Evolutionary conservation across 208 protist species (phyloP), one percentile per base, ranked within the genome.

Genomic region (Wallacemonas sp.): DNA sequence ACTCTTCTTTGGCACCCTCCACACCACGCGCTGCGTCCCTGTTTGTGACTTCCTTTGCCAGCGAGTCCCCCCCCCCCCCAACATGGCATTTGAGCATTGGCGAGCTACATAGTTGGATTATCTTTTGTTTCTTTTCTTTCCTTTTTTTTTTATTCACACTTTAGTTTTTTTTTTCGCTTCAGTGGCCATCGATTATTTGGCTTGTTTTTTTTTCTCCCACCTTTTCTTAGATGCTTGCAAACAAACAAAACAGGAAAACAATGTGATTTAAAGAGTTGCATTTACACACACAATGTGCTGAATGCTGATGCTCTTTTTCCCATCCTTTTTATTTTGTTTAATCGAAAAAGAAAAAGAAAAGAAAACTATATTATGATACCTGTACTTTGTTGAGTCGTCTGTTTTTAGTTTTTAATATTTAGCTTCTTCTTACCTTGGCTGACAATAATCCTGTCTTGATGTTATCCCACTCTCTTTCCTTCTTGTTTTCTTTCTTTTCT

Each of bases 401-500:
- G 64, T 55, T 49, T 54, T 26, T 21, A 14, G 33, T 51, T 68
- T 36, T 56, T 44, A 49, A 1, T 39, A 1, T 47, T 30, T 28
- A 27, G 45, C 44, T 9, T 53, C 54, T 56, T 30, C 3, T 39
- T 21, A 24, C 36, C 39, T 60, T 47, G n/a, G n/a, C n/a, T n/a
- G n/a, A n/a, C n/a, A n/a, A n/a, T n/a, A n/a, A n/a, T n/a, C n/a
- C n/a, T n/a, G n/a, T n/a, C n/a, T n/a, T n/a, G n/a, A n/a, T 22
- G 65, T 69, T 21, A 54, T 66, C 30, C 63, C 27, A 60, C 21
- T n/a, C 19, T 61, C 63, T 66, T 39, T 42, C 42, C 22, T 58
- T 61, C 39, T 53, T 71, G 62, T 59, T 33, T 51, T 56, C 65
- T 70, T 44, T 51, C 38, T 51, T 67, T 66, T 69, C 42, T 54